Percentiles rank a stretch among this genome's conserved stretches.
Conservation (phyloP, 2,329 filamentous ascomycete species). For the Paecilomyces sp. region DNA sequence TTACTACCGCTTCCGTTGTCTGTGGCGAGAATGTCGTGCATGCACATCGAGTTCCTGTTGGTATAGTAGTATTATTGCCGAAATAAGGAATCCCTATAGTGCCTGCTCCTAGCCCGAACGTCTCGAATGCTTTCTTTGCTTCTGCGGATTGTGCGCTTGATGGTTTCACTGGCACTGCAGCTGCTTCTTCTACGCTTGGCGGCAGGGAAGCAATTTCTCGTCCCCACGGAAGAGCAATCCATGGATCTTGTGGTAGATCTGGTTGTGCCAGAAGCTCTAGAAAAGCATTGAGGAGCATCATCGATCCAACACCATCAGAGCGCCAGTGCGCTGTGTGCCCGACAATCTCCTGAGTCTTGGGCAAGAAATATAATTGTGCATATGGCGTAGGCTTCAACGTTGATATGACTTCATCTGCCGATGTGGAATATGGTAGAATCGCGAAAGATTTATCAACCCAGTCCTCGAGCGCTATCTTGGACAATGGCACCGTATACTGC, state of each 20-base stretch:
- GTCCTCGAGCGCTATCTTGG: neutral
- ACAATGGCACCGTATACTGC: slow-evolving; percentile 6
- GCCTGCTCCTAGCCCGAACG: slow-evolving; percentile 11
- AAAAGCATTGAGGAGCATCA: neutral
- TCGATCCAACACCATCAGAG: slow-evolving; percentile 4
- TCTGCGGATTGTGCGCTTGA: slow-evolving; percentile 7
- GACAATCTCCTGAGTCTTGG: slow-evolving; percentile 1
- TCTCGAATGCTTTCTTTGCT: slow-evolving; percentile 8
- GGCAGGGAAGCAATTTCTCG: slow-evolving; percentile 15
- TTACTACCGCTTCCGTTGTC: slow-evolving; percentile 12
- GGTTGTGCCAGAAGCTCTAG: neutral
- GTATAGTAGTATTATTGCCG: slow-evolving; percentile 9
- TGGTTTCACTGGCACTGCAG: slow-evolving; percentile 6
- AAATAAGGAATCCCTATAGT: slow-evolving; percentile 15
- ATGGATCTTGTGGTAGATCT: too few species aligned
- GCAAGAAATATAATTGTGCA: slow-evolving; percentile 8
- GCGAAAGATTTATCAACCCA: slow-evolving; percentile 11
- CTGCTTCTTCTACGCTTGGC: slow-evolving; percentile 16
- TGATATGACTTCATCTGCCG: slow-evolving; percentile 5
- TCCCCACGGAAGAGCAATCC: slow-evolving; percentile 16
- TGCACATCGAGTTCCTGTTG: slow-evolving; percentile 12
- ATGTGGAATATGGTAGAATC: slow-evolving; percentile 2
- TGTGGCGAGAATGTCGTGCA: slow-evolving; percentile 7
- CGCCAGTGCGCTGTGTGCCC: slow-evolving; percentile 5
- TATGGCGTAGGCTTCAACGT: slow-evolving; percentile 4